Evolutionary conservation across 129 eudicot species (phyloP), one percentile per base, ranked within the genome.

Genomic region (Kitagawia praeruptora): DNA sequence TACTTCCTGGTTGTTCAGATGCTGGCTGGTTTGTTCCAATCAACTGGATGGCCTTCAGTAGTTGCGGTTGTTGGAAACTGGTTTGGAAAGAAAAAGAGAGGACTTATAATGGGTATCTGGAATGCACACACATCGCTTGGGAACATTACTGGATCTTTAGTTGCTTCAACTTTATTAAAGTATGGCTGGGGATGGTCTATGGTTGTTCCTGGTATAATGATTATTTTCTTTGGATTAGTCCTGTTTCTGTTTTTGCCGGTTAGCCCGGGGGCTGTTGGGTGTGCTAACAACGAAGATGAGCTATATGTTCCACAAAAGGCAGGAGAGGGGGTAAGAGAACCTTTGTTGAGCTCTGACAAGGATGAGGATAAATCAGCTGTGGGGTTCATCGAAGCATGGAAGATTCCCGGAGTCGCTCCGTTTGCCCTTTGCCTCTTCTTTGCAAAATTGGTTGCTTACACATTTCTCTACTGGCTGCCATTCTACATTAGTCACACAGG

Each of bases 121-220:
- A 92, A 96, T 46, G 94, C 98, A 54, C 97, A 96, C 77, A 92
- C 99, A 0, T 90, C 99, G 0, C 73, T 96, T 1, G 99, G 99
- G 75, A 96, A 96, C 82, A 92, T 96, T 28, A 69, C 89, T 4
- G 99, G 99, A 38, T 92, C 97, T 37, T 86, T 96, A 77, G 83
- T 96, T 37, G 99, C 97, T 75, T 96, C 99, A 2, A 53, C 79
- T 28, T 79, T 96, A 80, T 88, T 96, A 83, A 91, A 85, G 84
- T 88, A 89, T 75, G 99, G 98, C 46, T 96, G 99, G 99, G 99
- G 99, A 74, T 96, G 99, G 99, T 96, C 98, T 10, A 82, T 89
- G 94, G 89, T 86, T 77, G 95, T 87, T 58, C 99, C 99, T 49
- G 97, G 97, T 51, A n/a, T 86, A 39, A 87, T 90, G 77, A 89